Percentiles rank a stretch among this genome's conserved stretches.
Evolutionary conservation across 2,329 filamentous ascomycete genomes (phyloP).

Genomic region (Cladosporium austrohemisphaericum): DNA sequence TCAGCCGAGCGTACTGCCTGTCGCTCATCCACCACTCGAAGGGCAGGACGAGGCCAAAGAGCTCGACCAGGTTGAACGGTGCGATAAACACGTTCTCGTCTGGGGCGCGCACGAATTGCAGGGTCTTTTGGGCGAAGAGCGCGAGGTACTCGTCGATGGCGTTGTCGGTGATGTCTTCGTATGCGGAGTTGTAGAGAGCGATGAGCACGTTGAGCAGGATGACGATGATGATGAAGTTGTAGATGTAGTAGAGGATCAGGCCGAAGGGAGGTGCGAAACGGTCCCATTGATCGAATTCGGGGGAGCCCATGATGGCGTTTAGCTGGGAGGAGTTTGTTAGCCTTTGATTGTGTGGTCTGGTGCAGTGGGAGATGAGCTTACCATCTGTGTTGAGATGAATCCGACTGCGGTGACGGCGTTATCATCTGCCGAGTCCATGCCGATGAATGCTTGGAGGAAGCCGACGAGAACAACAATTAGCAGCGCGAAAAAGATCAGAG

Average conservation of each 20-base stretch:
- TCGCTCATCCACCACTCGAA: constrained; percentile 96
- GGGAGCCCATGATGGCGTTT: constrained; percentile 86
- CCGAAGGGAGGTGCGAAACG: constrained; percentile 90
- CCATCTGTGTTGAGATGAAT: constrained; percentile 78
- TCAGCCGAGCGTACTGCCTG: constrained; percentile 69
- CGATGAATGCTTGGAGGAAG: constrained; percentile 92
- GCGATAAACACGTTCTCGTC: constrained; percentile 98
- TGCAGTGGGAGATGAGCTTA: constrained; percentile 34
- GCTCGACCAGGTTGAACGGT: constrained; percentile 89
- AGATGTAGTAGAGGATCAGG: constrained; percentile 92
- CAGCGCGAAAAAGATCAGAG: constrained; percentile 92
- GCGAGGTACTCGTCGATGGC: constrained; percentile 94
- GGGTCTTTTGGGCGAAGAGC: constrained; percentile 87
- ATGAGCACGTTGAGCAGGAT: constrained; percentile 94
- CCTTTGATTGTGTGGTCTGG: too few relatives aligned
- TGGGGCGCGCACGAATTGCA: constrained; percentile 93
- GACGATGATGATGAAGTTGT: constrained; percentile 96
- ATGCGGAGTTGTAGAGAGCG: constrained; percentile 93
- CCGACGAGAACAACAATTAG: constrained; percentile 76
- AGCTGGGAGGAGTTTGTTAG: neutral
- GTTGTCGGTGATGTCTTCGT: constrained; percentile 89
- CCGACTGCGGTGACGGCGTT: constrained; percentile 57
- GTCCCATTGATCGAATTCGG: constrained; percentile 86
- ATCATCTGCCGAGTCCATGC: constrained; percentile 82
- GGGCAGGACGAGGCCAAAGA: constrained; percentile 71